These are phyloP conservation scores for Colletotrichum liaoningense DNA, from an alignment of 2,329 filamentous ascomycete genomes.

Conservation along the genomic window DNA sequence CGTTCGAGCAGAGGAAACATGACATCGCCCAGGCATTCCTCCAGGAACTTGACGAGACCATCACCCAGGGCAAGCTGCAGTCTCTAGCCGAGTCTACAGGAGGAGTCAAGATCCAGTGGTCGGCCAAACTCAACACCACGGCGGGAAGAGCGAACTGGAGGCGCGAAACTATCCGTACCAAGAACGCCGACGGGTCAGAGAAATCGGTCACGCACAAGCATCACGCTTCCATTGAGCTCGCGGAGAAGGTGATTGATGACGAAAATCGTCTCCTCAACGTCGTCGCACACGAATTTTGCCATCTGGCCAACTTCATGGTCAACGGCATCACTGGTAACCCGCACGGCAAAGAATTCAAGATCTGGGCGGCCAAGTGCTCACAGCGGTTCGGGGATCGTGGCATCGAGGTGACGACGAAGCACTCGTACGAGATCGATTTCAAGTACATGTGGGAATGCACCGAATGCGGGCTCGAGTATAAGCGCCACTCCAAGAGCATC, in stretches of 20 bases:
- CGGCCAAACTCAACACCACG: slow-evolving; percentile 82
- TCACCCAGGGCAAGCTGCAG: slow-evolving; percentile 71
- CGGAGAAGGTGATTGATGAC: slow-evolving; percentile 86
- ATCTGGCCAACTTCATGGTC: slow-evolving; percentile 92
- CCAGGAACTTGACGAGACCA: slow-evolving; percentile 72
- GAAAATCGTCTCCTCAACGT: slow-evolving; percentile 86
- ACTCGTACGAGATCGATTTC: slow-evolving; percentile 90
- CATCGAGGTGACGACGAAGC: slow-evolving; percentile 88
- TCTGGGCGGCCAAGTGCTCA: slow-evolving; percentile 71
- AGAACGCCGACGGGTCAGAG: slow-evolving; percentile 40
- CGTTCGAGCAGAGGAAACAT: slow-evolving; percentile 72
- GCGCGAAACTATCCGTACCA: slow-evolving; percentile 63
- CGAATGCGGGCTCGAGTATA: slow-evolving; percentile 77
- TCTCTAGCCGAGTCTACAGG: slow-evolving; percentile 72
- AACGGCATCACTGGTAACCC: slow-evolving; percentile 79
- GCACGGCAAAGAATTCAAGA: slow-evolving; percentile 87
- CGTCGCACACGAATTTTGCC: slow-evolving; percentile 96
- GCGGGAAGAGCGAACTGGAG: slow-evolving; percentile 82
- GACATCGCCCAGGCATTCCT: slow-evolving; percentile 74
- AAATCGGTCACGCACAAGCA: slow-evolving; percentile 52
- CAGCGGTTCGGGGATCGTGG: slow-evolving; percentile 68
- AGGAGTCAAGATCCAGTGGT: slow-evolving; percentile 79
- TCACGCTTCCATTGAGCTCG: slow-evolving; percentile 87
- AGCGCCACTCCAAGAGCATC: slow-evolving; percentile 88
- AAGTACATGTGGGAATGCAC: slow-evolving; percentile 89